Evolutionary conservation across 2,329 filamentous ascomycete genomes (phyloP).

Genomic region (Talaromyces sp.): DNA sequence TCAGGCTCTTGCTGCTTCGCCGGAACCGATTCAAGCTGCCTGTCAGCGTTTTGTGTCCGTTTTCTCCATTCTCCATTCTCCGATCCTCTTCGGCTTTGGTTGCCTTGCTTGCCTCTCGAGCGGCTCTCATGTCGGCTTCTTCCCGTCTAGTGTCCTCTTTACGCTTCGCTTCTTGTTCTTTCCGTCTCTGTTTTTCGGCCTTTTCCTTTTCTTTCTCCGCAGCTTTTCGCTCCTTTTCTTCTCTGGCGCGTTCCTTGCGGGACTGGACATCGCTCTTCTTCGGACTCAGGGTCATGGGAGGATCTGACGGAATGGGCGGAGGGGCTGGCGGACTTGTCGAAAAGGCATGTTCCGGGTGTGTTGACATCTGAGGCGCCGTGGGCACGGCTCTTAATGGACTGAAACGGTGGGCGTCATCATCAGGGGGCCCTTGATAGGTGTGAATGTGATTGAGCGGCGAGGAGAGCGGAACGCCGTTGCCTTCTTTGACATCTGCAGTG

Average conservation of each 20-base stretch:
- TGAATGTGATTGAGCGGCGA: constrained; percentile 34
- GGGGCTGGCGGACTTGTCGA: constrained; percentile 18
- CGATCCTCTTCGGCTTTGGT: constrained; percentile 52
- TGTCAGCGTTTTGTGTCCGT: constrained; percentile 24
- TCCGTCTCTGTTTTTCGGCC: constrained; percentile 51
- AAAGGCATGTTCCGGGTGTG: constrained; percentile 26
- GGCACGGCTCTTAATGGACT: constrained; percentile 31
- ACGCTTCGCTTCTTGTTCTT: constrained; percentile 50
- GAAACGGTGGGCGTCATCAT: constrained; percentile 29
- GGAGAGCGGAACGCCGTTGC: constrained; percentile 24
- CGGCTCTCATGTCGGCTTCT: constrained; percentile 57
- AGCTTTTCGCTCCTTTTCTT: constrained; percentile 54
- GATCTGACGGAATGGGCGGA: constrained; percentile 26
- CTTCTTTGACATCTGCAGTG: constrained; percentile 44
- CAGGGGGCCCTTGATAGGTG: constrained; percentile 31
- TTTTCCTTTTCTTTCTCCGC: constrained; percentile 46
- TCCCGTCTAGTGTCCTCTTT: constrained; percentile 47
- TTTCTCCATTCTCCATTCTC: constrained; percentile 13
- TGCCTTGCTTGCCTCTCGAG: constrained; percentile 61
- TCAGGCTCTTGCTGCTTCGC: constrained; percentile 71
- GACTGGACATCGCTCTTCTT: constrained; percentile 61
- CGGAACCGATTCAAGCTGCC: constrained; percentile 60
- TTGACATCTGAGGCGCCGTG: constrained; percentile 46
- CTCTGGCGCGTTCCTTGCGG: constrained; percentile 60
- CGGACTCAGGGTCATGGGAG: constrained; percentile 33